These are phyloP conservation scores for Geotrichum cucujoidarum DNA, from an alignment of 1,139 yeast species.

Conservation along the genomic window DNA sequence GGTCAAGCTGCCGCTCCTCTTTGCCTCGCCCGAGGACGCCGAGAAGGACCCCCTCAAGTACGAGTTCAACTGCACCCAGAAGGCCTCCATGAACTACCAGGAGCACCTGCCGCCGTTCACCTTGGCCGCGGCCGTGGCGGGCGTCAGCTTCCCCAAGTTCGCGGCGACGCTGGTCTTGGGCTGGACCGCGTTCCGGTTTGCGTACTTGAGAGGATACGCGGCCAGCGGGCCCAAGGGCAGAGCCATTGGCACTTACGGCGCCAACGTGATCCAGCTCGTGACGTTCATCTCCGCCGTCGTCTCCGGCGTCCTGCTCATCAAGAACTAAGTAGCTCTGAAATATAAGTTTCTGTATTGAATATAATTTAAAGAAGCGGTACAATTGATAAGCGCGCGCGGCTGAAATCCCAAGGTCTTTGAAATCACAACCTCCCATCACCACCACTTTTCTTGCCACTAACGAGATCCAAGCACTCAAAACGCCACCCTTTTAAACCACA, in stretches of 20 bases:
- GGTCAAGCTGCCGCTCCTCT: conserved; percentile 17
- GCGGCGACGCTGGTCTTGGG: conserved; percentile 15
- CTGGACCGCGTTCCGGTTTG: conserved; percentile 14
- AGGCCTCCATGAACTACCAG: conserved; percentile 18
- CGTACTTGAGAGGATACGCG: conserved; percentile 16
- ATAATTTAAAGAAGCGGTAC: too few relatives aligned
- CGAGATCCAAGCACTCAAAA: neutral
- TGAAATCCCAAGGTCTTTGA: neutral
- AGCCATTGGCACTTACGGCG: too few relatives aligned
- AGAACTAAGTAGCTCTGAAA: too few relatives aligned
- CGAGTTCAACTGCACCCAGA: conserved; percentile 20
- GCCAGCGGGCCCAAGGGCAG: too few relatives aligned
- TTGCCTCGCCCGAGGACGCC: conserved; percentile 18
- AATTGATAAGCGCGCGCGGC: too few relatives aligned
- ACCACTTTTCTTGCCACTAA: neutral
- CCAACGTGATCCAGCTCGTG: too few relatives aligned
- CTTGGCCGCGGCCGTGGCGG: conserved; percentile 15
- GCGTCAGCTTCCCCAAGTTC: conserved; percentile 15
- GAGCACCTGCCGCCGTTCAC: conserved; percentile 16
- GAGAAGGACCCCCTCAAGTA: conserved; percentile 17
- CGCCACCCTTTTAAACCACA: neutral
- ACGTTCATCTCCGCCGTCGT: too few relatives aligned
- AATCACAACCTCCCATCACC: neutral
- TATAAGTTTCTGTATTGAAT: too few relatives aligned
- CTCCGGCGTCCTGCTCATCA: too few relatives aligned